Conservation (phyloP, 164 flowering plant species). For the Nymphaea thermarum region DNA sequence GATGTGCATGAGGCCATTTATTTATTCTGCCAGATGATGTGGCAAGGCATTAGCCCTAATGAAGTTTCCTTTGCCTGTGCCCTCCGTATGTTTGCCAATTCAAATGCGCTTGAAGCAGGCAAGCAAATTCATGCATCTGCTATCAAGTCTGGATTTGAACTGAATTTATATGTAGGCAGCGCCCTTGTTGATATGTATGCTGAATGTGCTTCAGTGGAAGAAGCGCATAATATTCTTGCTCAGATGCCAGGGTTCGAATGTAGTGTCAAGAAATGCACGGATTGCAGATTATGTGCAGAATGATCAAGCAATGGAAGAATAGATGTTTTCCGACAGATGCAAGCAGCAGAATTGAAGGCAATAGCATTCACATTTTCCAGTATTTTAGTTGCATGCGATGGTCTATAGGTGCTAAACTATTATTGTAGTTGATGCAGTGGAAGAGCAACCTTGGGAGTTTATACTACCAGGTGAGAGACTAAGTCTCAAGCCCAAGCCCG, state of each 20-base stretch:
- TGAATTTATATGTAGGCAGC: conserved; percentile 61
- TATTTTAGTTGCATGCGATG: conserved; percentile 52
- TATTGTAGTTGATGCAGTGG: too few species aligned
- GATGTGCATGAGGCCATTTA: conserved; percentile 50
- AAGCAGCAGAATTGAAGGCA: conserved; percentile 39
- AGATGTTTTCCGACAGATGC: conserved; percentile 33
- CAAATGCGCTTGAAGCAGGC: conserved; percentile 41
- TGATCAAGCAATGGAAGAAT: conserved; percentile 31
- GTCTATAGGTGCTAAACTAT: too few species aligned
- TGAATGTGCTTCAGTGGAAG: conserved; percentile 49
- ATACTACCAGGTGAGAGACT: too few species aligned
- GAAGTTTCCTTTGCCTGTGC: conserved; percentile 68
- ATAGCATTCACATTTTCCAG: conserved; percentile 64
- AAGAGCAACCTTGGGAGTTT: too few species aligned
- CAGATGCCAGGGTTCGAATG: conserved; percentile 44
- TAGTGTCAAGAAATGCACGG: too few species aligned
- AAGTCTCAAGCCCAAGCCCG: too few species aligned
- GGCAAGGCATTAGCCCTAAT: conserved; percentile 45
- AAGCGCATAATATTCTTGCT: conserved; percentile 32
- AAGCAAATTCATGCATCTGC: conserved; percentile 52
- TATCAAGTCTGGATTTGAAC: conserved; percentile 52
- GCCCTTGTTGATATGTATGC: conserved; percentile 76
- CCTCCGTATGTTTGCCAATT: conserved; percentile 67
- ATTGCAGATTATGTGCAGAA: conserved; percentile 53
- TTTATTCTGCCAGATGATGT: conserved; percentile 51